These are phyloP conservation scores for Myxozyma vanderwaltii DNA, from an alignment of 805 yeast species.

Conservation along the genomic window DNA sequence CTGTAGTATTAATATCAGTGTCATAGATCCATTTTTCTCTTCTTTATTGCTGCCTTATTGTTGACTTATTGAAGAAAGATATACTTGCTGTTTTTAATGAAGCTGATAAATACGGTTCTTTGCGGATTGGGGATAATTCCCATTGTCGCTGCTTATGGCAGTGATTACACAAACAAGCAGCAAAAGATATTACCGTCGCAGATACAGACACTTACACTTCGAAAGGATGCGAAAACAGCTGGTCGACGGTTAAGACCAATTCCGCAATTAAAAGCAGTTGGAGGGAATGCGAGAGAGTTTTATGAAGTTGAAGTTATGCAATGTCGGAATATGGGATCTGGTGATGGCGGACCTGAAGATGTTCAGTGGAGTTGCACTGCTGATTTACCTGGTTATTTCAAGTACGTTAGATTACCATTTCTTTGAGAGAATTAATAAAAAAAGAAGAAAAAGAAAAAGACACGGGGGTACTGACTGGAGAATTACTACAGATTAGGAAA, in stretches of 20 bases:
- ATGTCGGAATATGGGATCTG: slow-evolving; percentile 31
- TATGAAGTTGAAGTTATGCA: slow-evolving; percentile 29
- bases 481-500: slow-evolving; percentile 21
- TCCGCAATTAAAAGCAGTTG: slow-evolving; percentile 23
- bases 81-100: no score
- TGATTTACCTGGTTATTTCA: slow-evolving; percentile 30
- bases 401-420: slow-evolving; percentile 1
- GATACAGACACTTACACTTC: slow-evolving; percentile 16
- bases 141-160: not conserved
- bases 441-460: no score
- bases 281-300: slow-evolving; percentile 28
- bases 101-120: no score
- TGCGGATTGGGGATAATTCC: not conserved
- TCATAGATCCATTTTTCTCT: no score
- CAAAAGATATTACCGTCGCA: slow-evolving; percentile 19
- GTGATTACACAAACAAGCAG: not conserved
- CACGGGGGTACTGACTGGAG: no score
- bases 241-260: slow-evolving; percentile 15
- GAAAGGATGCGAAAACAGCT: slow-evolving; percentile 12
- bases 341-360: slow-evolving; percentile 30
- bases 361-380: slow-evolving; percentile 33
- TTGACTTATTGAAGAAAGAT: no score
- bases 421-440: not conserved
- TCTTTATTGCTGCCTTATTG: no score
- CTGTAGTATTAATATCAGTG: no score